Evolutionary conservation across 257 asterid genomes (phyloP), one percentile per base, ranked within the genome.

Genomic region (Solanum medicagineum): DNA sequence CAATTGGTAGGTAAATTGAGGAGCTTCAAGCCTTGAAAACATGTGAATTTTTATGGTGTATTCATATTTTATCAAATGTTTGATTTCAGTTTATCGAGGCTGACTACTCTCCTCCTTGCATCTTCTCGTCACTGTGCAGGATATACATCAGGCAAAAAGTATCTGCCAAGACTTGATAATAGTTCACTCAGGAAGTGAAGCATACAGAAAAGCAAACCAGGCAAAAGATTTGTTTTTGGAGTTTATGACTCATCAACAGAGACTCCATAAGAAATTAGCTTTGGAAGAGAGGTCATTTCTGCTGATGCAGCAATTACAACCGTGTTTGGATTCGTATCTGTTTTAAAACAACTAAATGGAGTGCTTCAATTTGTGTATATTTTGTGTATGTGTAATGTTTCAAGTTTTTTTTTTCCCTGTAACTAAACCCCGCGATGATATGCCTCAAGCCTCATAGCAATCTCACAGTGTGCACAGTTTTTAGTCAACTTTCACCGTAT

Each of bases 141-240:
- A 59, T 83, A 45, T 79, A 8, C 5, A 5, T 80, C 42, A 55
- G 36, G 73, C 47, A 45, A 56, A 24, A 66, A 60, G 81, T 36
- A 17, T 81, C 22, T 74, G 40, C 56, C 47, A 68, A 24, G 86
- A 86, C 53, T 26, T 88, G 22, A n/a, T 49, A 69, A 66, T 90
- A 32, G 90, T 88, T 49, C 86, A 40, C 40, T 57, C 15, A 0
- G 92, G 91, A 80, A 86, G 86, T 81, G 90, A 88, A 83, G 89
- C 86, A 81, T 90, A 70, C 86, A 65, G 4, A 53, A 83, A 24
- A 75, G 91, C 90, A 0, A 54, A 53, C 11, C 65, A 26, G 47
- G 83, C 66, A 16, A 79, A 79, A 53, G 49, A 53, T 26, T 53
- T 79, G 17, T 79, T 79, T 53, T 79, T 15, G 49, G 83, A 79